These are phyloP conservation scores for Aphanomyces cochlioides DNA, from an alignment of 352 stramenopile species.

Conservation along the genomic window DNA sequence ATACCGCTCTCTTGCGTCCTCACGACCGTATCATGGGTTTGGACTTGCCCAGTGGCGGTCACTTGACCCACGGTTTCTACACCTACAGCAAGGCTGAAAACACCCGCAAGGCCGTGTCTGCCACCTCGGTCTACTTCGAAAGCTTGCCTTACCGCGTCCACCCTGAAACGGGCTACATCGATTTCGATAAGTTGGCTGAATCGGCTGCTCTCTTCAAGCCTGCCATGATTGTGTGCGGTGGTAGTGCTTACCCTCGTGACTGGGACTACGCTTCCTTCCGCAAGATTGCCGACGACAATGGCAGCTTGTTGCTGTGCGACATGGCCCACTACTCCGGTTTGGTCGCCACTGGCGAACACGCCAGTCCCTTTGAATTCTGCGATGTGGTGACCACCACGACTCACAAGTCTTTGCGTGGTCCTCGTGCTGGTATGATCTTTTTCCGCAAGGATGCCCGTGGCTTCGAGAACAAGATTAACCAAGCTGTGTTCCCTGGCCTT, in stretches of 20 bases:
- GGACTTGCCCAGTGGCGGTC: conserved; percentile 96
- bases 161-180: conserved; percentile 93
- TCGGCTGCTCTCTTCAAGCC: conserved; percentile 96
- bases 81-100: conserved; percentile 96
- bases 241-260: conserved; percentile 97
- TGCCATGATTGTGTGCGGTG: conserved; percentile 96
- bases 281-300: conserved; percentile 97
- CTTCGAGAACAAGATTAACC: conserved; percentile 96
- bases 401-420: conserved; percentile 98
- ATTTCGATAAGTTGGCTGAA: conserved; percentile 95
- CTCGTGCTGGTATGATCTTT: conserved; percentile 99
- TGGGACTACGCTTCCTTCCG: conserved; percentile 98
- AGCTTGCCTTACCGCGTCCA: conserved; percentile 96
- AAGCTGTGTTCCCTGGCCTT: conserved; percentile 97
- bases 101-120: conserved; percentile 96
- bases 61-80: conserved; percentile 99
- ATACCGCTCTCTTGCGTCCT: conserved; percentile 95
- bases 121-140: conserved; percentile 99
- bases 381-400: conserved; percentile 99
- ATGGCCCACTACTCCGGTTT: conserved; percentile 99
- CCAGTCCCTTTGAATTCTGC: conserved; percentile 96
- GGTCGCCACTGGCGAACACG: conserved; percentile 92
- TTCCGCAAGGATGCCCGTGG: conserved; percentile 93
- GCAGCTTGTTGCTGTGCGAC: conserved; percentile 97
- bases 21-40: conserved; percentile 99